A percentile compares a stretch with the other conserved stretches of the same genome.
These are phyloP conservation scores for Ganoderma leucocontextum DNA, from an alignment of 1,284 basidiomycete species.

Conservation along the genomic window DNA sequence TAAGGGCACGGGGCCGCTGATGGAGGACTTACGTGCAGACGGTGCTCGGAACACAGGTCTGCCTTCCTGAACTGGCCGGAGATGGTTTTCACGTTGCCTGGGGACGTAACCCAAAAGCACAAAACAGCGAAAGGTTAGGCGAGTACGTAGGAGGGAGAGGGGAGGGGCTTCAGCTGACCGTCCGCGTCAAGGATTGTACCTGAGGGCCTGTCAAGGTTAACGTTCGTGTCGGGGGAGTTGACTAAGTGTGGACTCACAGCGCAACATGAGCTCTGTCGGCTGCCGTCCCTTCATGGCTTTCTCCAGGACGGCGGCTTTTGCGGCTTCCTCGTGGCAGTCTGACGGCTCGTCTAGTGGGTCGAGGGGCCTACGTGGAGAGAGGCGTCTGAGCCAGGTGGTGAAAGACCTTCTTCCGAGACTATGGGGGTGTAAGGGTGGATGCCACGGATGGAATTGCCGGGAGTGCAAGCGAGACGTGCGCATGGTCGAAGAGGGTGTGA, in stretches of 20 bases:
- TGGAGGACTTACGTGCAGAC: constrained; percentile 73
- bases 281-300: constrained; percentile 85
- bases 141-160: constrained; percentile 8
- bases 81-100: constrained; percentile 88
- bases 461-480: constrained; percentile 40
- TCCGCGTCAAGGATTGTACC: constrained; percentile 88
- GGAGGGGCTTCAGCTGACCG: constrained; percentile 51
- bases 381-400: constrained; percentile 31
- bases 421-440: background rate
- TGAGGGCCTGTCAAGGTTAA: constrained; percentile 44
- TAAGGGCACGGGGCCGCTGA: constrained; percentile 10
- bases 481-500: background rate
- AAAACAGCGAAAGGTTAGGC: background rate
- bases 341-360: constrained; percentile 42
- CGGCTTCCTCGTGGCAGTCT: constrained; percentile 71
- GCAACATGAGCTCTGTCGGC: constrained; percentile 81
- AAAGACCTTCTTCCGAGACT: constrained; percentile 12
- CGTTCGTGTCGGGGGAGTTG: constrained; percentile 20
- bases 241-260: constrained; percentile 63
- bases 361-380: constrained; percentile 11
- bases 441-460: constrained; percentile 1
- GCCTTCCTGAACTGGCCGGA: constrained; percentile 92
- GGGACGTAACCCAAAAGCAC: constrained; percentile 38
- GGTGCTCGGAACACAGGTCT: constrained; percentile 88
- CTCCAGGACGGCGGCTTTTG: constrained; percentile 76